Evolutionary conservation across 1,284 basidiomycete genomes (phyloP).

Genomic region (Austropuccinia psidii): DNA sequence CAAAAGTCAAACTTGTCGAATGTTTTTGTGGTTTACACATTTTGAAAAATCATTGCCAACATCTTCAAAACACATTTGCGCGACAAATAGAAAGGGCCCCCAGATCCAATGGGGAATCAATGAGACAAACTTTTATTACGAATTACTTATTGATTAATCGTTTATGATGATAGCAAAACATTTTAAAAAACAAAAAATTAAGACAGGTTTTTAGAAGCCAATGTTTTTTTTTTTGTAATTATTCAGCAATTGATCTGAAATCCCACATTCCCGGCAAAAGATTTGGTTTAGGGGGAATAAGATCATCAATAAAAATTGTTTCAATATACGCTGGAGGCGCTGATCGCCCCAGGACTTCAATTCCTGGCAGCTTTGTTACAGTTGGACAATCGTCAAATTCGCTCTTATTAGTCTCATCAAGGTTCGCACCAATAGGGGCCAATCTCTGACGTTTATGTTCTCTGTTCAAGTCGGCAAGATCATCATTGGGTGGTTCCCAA

Average conservation of each 20-base stretch:
- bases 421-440: background rate
- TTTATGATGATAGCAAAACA: no score
- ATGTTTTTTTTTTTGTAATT: no score
- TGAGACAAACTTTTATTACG: no score
- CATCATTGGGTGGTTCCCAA: slow-evolving; percentile 8
- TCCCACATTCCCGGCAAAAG: slow-evolving; percentile 35
- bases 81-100: no score
- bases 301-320: slow-evolving; percentile 15
- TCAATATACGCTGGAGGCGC: slow-evolving; percentile 17
- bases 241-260: background rate
- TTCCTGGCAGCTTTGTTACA: background rate
- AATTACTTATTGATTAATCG: no score
- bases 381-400: background rate
- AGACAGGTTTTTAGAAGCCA: no score
- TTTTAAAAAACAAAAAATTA: no score
- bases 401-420: background rate
- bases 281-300: background rate
- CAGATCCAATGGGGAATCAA: no score
- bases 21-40: no score
- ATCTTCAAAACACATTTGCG: no score
- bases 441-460: slow-evolving; percentile 1
- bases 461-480: background rate
- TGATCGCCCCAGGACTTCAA: background rate
- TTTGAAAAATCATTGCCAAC: no score
- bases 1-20: no score